Evolutionary conservation across 441 rosid species (phyloP), one percentile per base, ranked within the genome.

Genomic region (Jatropha multifida): DNA sequence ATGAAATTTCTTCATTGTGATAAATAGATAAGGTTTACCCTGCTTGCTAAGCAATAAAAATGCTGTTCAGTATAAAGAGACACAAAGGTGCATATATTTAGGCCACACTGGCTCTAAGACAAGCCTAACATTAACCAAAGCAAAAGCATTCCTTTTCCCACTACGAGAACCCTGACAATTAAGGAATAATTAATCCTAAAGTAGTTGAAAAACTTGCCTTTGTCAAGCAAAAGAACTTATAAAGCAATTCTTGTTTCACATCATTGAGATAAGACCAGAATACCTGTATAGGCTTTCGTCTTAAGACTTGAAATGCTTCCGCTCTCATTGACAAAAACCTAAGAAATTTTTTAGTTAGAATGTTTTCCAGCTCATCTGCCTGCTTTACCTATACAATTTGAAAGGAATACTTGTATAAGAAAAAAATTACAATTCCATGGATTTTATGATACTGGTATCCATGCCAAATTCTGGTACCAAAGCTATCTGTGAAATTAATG

Each of bases 241-340:
- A 40, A 54, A 20, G 46, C 23, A 51, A 2, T 46, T 32, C 26
- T 46, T 27, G 75, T 58, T 64, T 80, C 69, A 76, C 73, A 14
- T 71, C 72, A 73, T 23, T 56, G 51, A 81, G 55, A 69, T 60
- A 9, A 54, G 75, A 74, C 23, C 41, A 52, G 26, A 62, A 27
- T 79, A 90, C 97, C 94, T 92, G 97, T 9, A 93, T 94, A 20
- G 99, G 97, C 80, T 93, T 96, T 85, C 99, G 88, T 78, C 99
- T 89, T 76, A 93, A 84, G 63, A 96, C 98, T 80, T 90, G 98
- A 86, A 96, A 93, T 77, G 98, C 99, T 85, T 96, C 98, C 78
- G 99, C 97, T 76, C 98, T 92, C 94, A 94, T 96, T 26, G 99
- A 96, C 86, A 96, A 84, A 87, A 96, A 96, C 83, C 96, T 87